Conservation (phyloP, 805 yeast genomes). For the Ogataea trehalophila region DNA sequence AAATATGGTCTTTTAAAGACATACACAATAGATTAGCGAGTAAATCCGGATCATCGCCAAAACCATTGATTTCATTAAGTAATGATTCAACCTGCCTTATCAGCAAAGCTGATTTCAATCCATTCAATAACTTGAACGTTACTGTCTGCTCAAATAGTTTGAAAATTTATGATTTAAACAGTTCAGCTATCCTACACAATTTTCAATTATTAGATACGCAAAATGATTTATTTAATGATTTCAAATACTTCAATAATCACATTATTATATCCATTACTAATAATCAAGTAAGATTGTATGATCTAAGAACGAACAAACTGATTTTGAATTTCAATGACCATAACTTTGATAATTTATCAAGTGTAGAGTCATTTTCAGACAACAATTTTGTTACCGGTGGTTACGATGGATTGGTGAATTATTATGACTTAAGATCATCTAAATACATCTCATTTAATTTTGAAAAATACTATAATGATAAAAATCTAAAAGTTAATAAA, state of each 20-base stretch:
- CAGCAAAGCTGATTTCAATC: not conserved
- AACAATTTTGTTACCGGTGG: slow-evolving; percentile 13
- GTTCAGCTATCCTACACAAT: not conserved
- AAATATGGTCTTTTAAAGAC: slow-evolving; percentile 2
- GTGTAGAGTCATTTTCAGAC: slow-evolving; percentile 1
- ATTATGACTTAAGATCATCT: slow-evolving; percentile 12
- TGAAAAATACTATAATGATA: slow-evolving; percentile 10
- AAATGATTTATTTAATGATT: slow-evolving; percentile 5
- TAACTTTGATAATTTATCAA: slow-evolving; percentile 13
- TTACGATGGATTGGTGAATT: slow-evolving; percentile 15
- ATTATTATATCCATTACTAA: slow-evolving; percentile 10
- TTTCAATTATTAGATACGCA: not conserved
- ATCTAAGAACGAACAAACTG: slow-evolving; percentile 4
- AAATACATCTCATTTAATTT: slow-evolving; percentile 9
- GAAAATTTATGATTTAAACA: slow-evolving; percentile 13
- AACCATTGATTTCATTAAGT: slow-evolving; percentile 2
- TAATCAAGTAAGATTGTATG: slow-evolving; percentile 10
- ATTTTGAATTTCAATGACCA: slow-evolving; percentile 3
- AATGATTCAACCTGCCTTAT: slow-evolving; percentile 7
- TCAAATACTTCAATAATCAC: slow-evolving; percentile 7
- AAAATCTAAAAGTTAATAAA: no score
- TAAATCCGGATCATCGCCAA: not conserved
- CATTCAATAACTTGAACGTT: slow-evolving; percentile 4
- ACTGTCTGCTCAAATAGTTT: slow-evolving; percentile 14
- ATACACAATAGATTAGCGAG: not conserved